phyloP scores from a whole-genome alignment of 148 eudicot genomes.

The Amaranthus hypochondriacus region DNA sequence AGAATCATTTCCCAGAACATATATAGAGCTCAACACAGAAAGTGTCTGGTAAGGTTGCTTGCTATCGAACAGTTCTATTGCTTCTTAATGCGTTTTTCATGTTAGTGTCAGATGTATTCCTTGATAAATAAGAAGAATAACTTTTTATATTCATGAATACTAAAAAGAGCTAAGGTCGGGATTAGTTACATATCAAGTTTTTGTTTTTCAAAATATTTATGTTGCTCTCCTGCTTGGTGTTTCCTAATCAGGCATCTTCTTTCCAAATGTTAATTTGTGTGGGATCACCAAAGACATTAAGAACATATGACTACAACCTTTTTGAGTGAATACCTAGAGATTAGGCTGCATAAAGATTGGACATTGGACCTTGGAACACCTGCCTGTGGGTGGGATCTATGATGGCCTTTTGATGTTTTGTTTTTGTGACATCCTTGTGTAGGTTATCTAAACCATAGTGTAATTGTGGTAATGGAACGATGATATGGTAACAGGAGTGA shows the following conservation, averaged over 20 bases:
- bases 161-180: not conserved
- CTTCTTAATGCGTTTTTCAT: not conserved
- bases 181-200: not conserved
- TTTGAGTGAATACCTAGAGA: not conserved
- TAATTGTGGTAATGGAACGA: no score
- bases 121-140: not conserved
- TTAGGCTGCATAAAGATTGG: not conserved
- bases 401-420: not conserved
- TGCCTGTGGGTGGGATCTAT: not conserved
- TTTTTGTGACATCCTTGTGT: not conserved
- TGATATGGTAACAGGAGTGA: no score
- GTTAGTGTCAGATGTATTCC: not conserved
- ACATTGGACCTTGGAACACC: not conserved
- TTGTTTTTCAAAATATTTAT: not conserved
- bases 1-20: not conserved
- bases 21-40: not conserved
- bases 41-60: not conserved
- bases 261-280: not conserved
- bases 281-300: not conserved
- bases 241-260: not conserved
- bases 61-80: not conserved
- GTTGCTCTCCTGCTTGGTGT: not conserved
- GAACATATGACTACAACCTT: not conserved
- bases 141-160: not conserved
- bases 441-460: not conserved